Percentiles rank a stretch among this genome's conserved stretches.
These are phyloP conservation scores for Angomonas ambiguus DNA, from an alignment of 208 protist species.

Conservation along the genomic window DNA sequence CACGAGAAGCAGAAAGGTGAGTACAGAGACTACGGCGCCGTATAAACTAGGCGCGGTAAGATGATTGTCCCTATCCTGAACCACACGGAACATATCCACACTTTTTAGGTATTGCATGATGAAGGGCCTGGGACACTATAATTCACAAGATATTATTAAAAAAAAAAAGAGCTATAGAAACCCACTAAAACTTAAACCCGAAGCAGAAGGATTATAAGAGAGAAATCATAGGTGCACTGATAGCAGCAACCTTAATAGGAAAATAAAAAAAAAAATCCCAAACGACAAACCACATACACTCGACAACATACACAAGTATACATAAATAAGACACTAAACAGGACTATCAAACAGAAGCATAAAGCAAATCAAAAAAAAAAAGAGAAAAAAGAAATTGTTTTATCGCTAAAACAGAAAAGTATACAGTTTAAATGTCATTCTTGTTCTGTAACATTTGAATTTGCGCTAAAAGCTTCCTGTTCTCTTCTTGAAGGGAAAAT, in stretches of 20 bases:
- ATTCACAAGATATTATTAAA: not conserved
- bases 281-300: not conserved
- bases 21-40: constrained; percentile 18
- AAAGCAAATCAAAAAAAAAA: not conserved
- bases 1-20: constrained; percentile 16
- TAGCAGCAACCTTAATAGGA: not conserved
- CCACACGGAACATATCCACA: constrained; percentile 34
- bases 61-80: constrained; percentile 36
- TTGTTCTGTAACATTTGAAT: not conserved
- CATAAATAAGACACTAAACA: not conserved
- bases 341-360: not conserved
- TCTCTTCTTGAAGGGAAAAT: constrained; percentile 37
- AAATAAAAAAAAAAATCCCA: not conserved
- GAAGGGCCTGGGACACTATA: not conserved
- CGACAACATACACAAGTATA: not conserved
- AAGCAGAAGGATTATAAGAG: not conserved
- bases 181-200: not conserved
- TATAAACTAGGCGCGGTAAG: constrained; percentile 22
- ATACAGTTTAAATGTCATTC: not conserved
- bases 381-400: not conserved
- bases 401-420: not conserved
- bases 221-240: too few relatives aligned
- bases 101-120: constrained; percentile 13
- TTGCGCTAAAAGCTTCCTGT: constrained; percentile 23
- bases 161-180: constrained; percentile 6